Evolutionary conservation across 345 rosid species (phyloP).

Genomic region (Gynandropsis gynandra): DNA sequence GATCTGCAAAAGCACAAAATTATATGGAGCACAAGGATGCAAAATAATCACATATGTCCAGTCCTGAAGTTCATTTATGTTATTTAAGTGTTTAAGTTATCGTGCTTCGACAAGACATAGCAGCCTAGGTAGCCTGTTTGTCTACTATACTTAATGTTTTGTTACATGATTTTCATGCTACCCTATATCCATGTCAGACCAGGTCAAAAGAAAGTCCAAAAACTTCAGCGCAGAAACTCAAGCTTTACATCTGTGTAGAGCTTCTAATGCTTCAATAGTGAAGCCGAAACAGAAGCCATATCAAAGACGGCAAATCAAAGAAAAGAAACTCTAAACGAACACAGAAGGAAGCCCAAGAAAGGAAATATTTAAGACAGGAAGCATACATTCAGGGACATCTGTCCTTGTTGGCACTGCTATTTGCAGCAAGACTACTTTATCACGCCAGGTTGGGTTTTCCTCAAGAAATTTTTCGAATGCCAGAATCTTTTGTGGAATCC

Average conservation of each 20-base stretch:
- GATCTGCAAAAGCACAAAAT: constrained; percentile 34
- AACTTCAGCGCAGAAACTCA: not conserved
- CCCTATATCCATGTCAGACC: not conserved
- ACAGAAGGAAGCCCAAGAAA: constrained; percentile 14
- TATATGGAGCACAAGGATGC: not conserved
- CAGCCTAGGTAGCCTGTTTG: not conserved
- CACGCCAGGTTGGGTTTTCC: constrained; percentile 93
- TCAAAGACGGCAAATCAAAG: not conserved
- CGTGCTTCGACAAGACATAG: not conserved
- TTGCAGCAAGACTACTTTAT: constrained; percentile 91
- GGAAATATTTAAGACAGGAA: constrained; percentile 19
- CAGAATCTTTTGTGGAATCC: constrained; percentile 96
- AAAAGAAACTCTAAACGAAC: not conserved
- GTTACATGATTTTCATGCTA: constrained; percentile 4
- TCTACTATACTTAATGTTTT: not conserved
- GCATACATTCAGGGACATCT: constrained; percentile 96
- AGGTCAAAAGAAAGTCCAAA: constrained; percentile 7
- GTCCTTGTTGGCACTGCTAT: constrained; percentile 99
- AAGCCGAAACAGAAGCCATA: constrained; percentile 3
- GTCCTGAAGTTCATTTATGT: constrained; percentile 8
- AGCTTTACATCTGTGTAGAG: no score
- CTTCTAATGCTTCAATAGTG: constrained; percentile 6
- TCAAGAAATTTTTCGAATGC: constrained; percentile 99
- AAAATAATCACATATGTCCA: no score
- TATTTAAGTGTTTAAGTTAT: not conserved